Evolutionary conservation across 345 rosid genomes (phyloP).

Genomic region (Leavenworthia alabamica): DNA sequence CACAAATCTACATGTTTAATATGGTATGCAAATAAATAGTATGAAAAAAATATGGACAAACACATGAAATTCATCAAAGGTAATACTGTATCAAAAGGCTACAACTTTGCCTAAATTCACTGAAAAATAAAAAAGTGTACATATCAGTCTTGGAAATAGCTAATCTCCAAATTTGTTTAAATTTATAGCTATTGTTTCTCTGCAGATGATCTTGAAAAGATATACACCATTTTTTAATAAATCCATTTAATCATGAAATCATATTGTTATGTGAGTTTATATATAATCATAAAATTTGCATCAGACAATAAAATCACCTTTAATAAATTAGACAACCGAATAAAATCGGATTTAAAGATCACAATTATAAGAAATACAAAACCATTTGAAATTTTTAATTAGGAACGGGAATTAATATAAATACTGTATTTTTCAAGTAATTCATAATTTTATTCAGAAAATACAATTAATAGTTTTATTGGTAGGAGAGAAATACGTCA

Average conservation of each 20-base stretch:
- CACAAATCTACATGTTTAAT: too few species aligned
- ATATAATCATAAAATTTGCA: neutral
- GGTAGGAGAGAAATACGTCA: constrained; percentile 15
- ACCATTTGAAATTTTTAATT: too few species aligned
- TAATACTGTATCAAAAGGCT: neutral
- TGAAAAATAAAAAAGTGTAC: constrained; percentile 11
- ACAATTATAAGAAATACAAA: too few species aligned
- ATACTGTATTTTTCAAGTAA: neutral
- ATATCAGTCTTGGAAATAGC: constrained; percentile 18
- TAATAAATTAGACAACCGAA: neutral
- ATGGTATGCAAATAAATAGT: neutral
- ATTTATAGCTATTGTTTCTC: neutral
- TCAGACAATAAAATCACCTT: neutral
- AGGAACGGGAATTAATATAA: too few species aligned
- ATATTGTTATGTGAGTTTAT: neutral
- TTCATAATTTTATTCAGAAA: neutral
- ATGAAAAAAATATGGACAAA: neutral
- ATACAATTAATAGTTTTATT: neutral
- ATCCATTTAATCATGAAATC: neutral
- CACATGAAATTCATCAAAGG: constrained; percentile 23
- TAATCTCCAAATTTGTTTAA: constrained; percentile 8
- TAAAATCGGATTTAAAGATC: neutral
- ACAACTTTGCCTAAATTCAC: constrained; percentile 24
- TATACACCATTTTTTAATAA: neutral
- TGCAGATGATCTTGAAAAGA: neutral